Base-by-base conservation (phyloP, 306 rosid species). In the Cicer arietinum region DNA sequence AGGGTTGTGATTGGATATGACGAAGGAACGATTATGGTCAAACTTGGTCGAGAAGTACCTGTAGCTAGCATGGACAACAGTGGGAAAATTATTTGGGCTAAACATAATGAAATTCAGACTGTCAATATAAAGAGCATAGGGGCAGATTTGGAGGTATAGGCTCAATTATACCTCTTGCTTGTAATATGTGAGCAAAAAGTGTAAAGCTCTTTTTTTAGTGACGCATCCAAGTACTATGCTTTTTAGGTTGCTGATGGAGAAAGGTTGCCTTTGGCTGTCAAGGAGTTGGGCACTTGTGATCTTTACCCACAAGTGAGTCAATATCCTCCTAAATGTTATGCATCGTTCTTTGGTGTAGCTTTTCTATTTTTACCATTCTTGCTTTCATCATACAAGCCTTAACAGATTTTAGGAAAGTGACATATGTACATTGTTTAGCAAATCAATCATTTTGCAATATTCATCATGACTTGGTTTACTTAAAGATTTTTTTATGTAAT, bases 31-130 rank as follows among this genome's bases (percentile, higher is more conserved):
- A 92, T 94, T 47, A 94, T 94, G 99, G 96, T 94, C 67, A 94
- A 94, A 88, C 96, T 94, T 87, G 99, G 99, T 62, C 93, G 99
- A 69, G 99, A 94, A 86, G 99, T 77, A 67, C 99, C 99, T 61
- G 92, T 94, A 51, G 99, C 96, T 71, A 94, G 99, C 88, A 90
- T 94, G 98, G 99, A 94, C 89, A 90, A 88, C 79, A 83, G 96
- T 45, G 99, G 99, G 78, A 94, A 94, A 86, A 92, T 94, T 42
- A 90, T 94, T 40, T 94, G 99, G 99, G 95, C 99, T 51, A 94
- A 92, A 82, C 99, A 94, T 75, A 94, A 94, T 72, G 98, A 94
- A 88, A 94, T 94, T 74, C 98, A 94, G 75, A 94, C 98, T 1
- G 98, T 90, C 76, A 94, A 92, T 86, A 89, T 94, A 72, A 94